Evolutionary conservation across 2,329 filamentous ascomycete genomes (phyloP).

Genomic region (Aspergillus sp.): DNA sequence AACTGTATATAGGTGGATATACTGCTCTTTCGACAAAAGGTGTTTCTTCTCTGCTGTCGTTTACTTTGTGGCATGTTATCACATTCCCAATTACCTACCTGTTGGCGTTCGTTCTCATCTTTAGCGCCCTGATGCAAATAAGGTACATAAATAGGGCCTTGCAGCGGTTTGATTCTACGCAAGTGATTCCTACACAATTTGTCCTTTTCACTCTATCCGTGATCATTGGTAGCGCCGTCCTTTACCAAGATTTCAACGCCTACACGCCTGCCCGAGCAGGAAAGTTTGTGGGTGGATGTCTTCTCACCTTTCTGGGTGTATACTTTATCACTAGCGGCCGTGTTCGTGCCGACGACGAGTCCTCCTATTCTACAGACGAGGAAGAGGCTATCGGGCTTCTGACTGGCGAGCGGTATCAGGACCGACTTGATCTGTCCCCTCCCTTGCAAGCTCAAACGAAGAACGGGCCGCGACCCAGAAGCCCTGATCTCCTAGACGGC

Average conservation of each 20-base stretch:
- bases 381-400: constrained; percentile 52
- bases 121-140: constrained; percentile 92
- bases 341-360: constrained; percentile 55
- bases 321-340: constrained; percentile 92
- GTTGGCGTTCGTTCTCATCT: constrained; percentile 74
- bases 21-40: constrained; percentile 97
- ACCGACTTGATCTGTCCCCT: constrained; percentile 33
- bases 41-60: constrained; percentile 90
- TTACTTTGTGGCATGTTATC: constrained; percentile 83
- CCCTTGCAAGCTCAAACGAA: constrained; percentile 18
- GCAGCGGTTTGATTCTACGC: constrained; percentile 92
- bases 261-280: constrained; percentile 69
- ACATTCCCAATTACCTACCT: constrained; percentile 90
- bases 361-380: constrained; percentile 66
- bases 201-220: constrained; percentile 95
- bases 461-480: constrained; percentile 17
- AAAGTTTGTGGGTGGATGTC: constrained; percentile 88
- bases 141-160: constrained; percentile 90
- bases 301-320: constrained; percentile 93
- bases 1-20: constrained; percentile 68
- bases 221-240: constrained; percentile 86
- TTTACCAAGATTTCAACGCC: constrained; percentile 93
- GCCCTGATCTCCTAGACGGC: constrained; percentile 17
- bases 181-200: constrained; percentile 97
- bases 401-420: constrained; percentile 39